These are phyloP conservation scores for Lagenidium sp. DNA, from an alignment of 352 stramenopile genomes.

Conservation along the genomic window DNA sequence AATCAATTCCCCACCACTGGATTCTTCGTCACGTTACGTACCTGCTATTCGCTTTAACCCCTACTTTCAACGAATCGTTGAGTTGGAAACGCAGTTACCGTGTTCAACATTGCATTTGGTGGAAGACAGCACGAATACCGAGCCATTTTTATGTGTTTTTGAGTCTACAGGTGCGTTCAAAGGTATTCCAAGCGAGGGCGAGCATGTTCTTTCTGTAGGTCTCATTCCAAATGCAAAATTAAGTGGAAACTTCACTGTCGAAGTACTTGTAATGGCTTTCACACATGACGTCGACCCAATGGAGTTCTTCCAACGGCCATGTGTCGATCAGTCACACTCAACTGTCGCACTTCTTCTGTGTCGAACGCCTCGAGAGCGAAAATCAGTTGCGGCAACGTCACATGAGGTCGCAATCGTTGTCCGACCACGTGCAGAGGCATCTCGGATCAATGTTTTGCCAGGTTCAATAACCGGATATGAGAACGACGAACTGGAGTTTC, in stretches of 20 bases:
- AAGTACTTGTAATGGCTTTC: background rate
- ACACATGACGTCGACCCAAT: background rate
- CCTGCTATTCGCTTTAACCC: no score
- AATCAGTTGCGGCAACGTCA: background rate
- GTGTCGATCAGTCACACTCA: background rate
- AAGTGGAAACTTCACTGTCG: background rate
- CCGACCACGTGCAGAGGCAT: background rate
- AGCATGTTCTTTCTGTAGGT: background rate
- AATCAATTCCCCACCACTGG: no score
- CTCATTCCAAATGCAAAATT: background rate
- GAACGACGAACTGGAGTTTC: no score
- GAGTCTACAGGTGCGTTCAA: no score
- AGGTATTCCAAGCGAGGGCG: background rate
- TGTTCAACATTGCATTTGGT: no score
- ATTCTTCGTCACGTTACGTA: no score
- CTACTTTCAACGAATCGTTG: no score
- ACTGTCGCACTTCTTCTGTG: background rate
- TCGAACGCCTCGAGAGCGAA: background rate
- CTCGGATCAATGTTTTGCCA: background rate
- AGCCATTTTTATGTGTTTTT: no score
- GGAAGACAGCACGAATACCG: no score
- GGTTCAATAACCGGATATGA: background rate
- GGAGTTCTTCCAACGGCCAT: background rate
- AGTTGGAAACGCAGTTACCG: no score
- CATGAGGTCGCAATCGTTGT: background rate